phyloP scores from a whole-genome alignment of 768 basidiomycete genomes.

The Amanita molliuscula region DNA sequence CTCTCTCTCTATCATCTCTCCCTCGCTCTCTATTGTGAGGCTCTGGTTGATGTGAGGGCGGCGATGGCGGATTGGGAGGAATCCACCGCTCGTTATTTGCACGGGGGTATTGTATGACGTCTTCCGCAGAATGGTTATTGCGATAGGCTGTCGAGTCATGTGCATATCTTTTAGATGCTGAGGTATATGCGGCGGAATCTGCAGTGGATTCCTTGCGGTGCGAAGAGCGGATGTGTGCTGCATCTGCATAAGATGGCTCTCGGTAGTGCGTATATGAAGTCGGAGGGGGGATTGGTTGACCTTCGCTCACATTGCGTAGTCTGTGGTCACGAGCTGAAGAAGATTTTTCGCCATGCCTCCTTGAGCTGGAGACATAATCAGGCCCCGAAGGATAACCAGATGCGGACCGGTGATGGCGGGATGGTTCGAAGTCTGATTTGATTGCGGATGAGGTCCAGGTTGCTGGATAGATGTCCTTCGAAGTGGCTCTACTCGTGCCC shows the following conservation, averaged over 20 bases:
- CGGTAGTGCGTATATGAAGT: neutral
- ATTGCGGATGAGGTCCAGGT: conserved; percentile 18
- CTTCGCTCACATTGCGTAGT: conserved; percentile 6
- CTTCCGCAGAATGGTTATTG: conserved; percentile 5
- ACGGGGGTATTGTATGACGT: conserved; percentile 8
- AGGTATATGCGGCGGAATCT: neutral
- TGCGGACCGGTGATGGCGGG: conserved; percentile 14
- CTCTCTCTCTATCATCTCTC: conserved; percentile 9
- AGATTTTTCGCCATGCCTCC: conserved; percentile 18
- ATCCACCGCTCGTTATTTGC: conserved; percentile 15
- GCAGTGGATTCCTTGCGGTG: neutral
- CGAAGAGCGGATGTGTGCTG: neutral
- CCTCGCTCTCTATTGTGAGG: conserved; percentile 11
- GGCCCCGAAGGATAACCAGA: conserved; percentile 14
- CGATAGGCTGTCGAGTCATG: neutral
- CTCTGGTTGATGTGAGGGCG: conserved; percentile 11
- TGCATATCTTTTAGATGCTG: neutral
- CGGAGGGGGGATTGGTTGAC: neutral
- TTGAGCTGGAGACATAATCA: conserved; percentile 11
- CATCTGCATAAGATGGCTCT: neutral
- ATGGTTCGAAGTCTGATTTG: conserved; percentile 16
- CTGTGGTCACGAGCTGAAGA: conserved; percentile 19
- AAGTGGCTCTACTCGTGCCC: conserved; percentile 28
- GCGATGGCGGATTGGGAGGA: conserved; percentile 12
- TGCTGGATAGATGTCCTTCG: conserved; percentile 24